A percentile compares a stretch with the other conserved stretches of the same genome.
Conservation (phyloP, 495 filamentous ascomycete genomes). For the Penicillium argentinense region DNA sequence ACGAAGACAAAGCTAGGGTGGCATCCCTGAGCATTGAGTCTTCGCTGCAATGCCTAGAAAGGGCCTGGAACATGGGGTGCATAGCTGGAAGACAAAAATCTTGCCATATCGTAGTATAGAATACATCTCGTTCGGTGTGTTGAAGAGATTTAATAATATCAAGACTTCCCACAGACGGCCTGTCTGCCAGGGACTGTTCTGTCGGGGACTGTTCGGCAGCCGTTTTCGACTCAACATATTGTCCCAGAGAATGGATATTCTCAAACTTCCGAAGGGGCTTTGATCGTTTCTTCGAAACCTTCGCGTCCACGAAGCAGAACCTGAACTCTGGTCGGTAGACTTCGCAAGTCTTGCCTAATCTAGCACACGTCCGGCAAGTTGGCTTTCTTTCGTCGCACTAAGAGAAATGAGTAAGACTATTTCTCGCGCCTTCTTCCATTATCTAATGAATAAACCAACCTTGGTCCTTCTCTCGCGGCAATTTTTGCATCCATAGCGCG, state of each 20-base stretch:
- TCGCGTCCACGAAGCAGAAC: slow-evolving; percentile 20
- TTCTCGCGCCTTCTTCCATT: no score
- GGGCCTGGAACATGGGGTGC: slow-evolving; percentile 19
- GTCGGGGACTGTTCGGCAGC: no score
- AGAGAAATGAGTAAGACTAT: not conserved
- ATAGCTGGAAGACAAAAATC: slow-evolving; percentile 24
- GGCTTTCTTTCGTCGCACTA: slow-evolving; percentile 44
- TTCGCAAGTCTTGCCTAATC: slow-evolving; percentile 36
- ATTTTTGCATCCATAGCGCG: slow-evolving; percentile 25
- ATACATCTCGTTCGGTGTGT: slow-evolving; percentile 26
- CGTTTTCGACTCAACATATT: no score
- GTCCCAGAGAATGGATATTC: no score
- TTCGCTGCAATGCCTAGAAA: not conserved
- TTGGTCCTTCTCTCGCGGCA: slow-evolving; percentile 23
- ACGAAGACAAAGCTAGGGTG: slow-evolving; percentile 26
- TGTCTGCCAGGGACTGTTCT: no score
- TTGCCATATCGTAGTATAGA: slow-evolving; percentile 31
- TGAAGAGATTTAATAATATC: slow-evolving; percentile 21
- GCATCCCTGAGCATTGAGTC: slow-evolving; percentile 17
- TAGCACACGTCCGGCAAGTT: slow-evolving; percentile 37
- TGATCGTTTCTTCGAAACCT: not conserved
- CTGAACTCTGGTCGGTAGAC: slow-evolving; percentile 27
- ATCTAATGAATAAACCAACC: not conserved
- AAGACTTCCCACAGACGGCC: slow-evolving; percentile 4
- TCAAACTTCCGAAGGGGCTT: no score